Conservation (phyloP, 176 grass and related monocot genomes). For the Carex littledalei region DNA sequence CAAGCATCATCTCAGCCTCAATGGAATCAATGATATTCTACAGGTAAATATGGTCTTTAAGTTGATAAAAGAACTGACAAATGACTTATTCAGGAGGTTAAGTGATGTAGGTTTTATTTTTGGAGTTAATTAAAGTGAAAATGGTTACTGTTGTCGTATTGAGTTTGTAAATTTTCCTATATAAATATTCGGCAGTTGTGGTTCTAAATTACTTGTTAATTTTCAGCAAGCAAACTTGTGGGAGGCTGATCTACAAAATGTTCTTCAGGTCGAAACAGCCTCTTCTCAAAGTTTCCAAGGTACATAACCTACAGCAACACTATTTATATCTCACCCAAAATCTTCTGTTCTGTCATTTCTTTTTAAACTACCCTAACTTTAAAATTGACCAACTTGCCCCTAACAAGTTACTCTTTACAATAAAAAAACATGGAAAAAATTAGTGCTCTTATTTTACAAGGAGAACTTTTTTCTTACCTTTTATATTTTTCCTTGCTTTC, state of each 20-base stretch:
- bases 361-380: not conserved
- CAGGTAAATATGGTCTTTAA: slow-evolving; percentile 47
- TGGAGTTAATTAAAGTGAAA: not conserved
- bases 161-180: slow-evolving; percentile 5
- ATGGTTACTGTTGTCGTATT: not conserved
- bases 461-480: not conserved
- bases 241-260: slow-evolving; percentile 74
- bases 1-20: slow-evolving; percentile 34
- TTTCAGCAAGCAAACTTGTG: slow-evolving; percentile 71
- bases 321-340: not conserved
- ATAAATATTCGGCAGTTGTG: not conserved
- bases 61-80: not conserved
- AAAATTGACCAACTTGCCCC: not conserved
- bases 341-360: not conserved
- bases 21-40: slow-evolving; percentile 40
- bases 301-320: slow-evolving; percentile 12
- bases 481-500: not conserved
- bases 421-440: not conserved
- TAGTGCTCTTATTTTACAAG: not conserved
- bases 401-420: not conserved
- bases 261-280: slow-evolving; percentile 50
- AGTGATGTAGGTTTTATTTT: not conserved
- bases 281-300: slow-evolving; percentile 56
- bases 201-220: not conserved
- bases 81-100: not conserved